Percentiles rank a stretch among this genome's conserved stretches.
Evolutionary conservation across 352 stramenopile species (phyloP).

Genomic region (Pythium rishiriense): DNA sequence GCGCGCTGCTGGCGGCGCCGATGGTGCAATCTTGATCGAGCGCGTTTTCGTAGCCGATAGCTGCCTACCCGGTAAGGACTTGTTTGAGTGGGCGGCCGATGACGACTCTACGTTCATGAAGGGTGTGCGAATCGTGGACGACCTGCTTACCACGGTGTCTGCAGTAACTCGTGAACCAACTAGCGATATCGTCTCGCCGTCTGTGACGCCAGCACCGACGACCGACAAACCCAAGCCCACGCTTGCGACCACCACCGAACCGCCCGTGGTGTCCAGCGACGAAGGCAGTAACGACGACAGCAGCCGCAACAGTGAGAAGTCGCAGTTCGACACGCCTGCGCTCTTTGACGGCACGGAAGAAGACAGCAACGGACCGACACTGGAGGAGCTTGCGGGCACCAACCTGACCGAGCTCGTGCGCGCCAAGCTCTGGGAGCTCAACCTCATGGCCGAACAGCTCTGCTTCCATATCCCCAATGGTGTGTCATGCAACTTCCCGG

Average conservation of each 20-base stretch:
- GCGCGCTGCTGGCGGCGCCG: background rate
- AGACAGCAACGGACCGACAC: background rate
- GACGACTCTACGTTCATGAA: constrained; percentile 8
- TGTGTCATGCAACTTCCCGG: constrained; percentile 13
- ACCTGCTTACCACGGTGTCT: background rate
- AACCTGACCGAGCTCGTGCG: constrained; percentile 14
- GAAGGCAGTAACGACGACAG: background rate
- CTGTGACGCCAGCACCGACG: background rate
- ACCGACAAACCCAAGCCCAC: background rate
- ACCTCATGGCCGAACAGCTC: background rate
- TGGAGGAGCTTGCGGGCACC: background rate
- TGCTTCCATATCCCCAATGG: constrained; percentile 25
- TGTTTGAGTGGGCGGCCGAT: constrained; percentile 12
- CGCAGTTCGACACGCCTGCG: background rate
- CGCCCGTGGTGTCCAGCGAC: background rate
- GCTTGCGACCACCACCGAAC: background rate
- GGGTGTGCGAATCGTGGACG: background rate
- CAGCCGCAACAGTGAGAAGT: background rate
- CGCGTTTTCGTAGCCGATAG: background rate
- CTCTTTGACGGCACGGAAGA: background rate
- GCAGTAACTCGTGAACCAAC: background rate
- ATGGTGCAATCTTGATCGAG: background rate
- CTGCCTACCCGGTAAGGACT: constrained; percentile 4
- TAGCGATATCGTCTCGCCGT: background rate
- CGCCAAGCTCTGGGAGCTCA: constrained; percentile 11